These are phyloP conservation scores for Leucosporidium yakuticum DNA, from an alignment of 768 basidiomycete genomes.

Conservation along the genomic window DNA sequence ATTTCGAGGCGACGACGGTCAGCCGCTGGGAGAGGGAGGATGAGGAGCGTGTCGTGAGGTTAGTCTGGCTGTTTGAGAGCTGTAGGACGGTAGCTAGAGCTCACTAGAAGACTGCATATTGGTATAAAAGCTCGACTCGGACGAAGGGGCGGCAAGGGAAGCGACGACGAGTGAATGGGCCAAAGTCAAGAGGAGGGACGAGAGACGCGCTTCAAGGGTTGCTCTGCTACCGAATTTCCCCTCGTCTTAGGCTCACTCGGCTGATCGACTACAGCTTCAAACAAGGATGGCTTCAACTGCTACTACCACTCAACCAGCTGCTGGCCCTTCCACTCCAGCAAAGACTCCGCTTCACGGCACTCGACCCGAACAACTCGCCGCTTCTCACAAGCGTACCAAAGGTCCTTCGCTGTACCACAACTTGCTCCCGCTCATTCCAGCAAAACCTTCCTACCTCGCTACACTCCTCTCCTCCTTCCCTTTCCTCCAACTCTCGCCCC, in stretches of 20 bases:
- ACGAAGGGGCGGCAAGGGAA: too few relatives aligned
- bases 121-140: too few relatives aligned
- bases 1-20: constrained; percentile 57
- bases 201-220: too few relatives aligned
- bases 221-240: too few relatives aligned
- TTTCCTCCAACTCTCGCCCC: not conserved
- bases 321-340: not conserved
- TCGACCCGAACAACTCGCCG: constrained; percentile 17
- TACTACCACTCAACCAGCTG: not conserved
- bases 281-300: not conserved
- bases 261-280: too few relatives aligned
- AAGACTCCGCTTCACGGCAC: constrained; percentile 5
- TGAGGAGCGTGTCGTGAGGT: too few relatives aligned
- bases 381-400: constrained; percentile 19
- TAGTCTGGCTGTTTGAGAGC: too few relatives aligned
- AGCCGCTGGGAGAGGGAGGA: not conserved
- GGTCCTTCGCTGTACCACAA: constrained; percentile 23
- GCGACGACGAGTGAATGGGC: too few relatives aligned
- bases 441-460: not conserved
- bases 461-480: constrained; percentile 7
- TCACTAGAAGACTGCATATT: too few relatives aligned
- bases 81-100: too few relatives aligned
- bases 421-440: constrained; percentile 21
- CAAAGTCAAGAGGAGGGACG: too few relatives aligned
- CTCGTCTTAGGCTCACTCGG: too few relatives aligned